Evolutionary conservation across 805 yeast species (phyloP).

Genomic region (Scheffersomyces ergatensis): DNA sequence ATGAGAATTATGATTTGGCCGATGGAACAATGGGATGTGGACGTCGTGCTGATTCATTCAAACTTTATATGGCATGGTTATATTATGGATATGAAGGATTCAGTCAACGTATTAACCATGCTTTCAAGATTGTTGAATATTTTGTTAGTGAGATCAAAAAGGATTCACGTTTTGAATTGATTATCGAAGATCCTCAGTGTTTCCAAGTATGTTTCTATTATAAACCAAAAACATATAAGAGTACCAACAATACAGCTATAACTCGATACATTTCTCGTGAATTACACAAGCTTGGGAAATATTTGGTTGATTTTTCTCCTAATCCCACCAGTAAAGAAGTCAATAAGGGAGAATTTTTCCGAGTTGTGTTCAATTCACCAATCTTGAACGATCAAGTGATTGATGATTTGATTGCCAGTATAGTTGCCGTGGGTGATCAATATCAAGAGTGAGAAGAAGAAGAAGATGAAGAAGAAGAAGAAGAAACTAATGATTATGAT

Average conservation of each 20-base stretch:
- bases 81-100: conserved; percentile 74
- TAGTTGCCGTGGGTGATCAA: conserved; percentile 22
- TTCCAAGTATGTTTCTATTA: conserved; percentile 82
- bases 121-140: conserved; percentile 62
- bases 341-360: conserved; percentile 73
- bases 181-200: conserved; percentile 65
- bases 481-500: no score
- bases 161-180: conserved; percentile 49
- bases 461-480: no score
- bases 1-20: conserved; percentile 70
- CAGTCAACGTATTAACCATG: conserved; percentile 66
- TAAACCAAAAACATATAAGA: conserved; percentile 38
- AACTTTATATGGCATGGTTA: conserved; percentile 76
- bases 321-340: conserved; percentile 44
- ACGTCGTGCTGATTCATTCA: conserved; percentile 77
- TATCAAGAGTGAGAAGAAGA: no score
- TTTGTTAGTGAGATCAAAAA: conserved; percentile 45
- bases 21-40: conserved; percentile 95
- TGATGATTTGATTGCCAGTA: conserved; percentile 34
- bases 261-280: conserved; percentile 63
- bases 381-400: conserved; percentile 32
- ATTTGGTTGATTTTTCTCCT: conserved; percentile 78
- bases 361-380: conserved; percentile 83
- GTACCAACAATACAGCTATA: conserved; percentile 43
- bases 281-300: conserved; percentile 62